A percentile compares a stretch with the other conserved stretches of the same genome.
phyloP scores from a whole-genome alignment of 208 protist genomes.

The Trypanosoma boissoni region DNA sequence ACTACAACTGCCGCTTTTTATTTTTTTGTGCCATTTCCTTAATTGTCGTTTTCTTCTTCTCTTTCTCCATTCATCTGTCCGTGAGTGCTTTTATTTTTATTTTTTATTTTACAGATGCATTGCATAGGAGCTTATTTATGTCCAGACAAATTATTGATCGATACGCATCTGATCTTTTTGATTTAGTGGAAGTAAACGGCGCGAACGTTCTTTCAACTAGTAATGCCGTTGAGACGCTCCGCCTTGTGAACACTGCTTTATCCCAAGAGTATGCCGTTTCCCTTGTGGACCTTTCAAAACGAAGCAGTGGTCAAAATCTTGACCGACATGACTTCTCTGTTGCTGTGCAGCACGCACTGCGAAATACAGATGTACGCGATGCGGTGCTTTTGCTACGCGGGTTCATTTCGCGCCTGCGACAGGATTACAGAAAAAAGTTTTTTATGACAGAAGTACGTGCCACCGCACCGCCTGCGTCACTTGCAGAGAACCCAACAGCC shows the following conservation, averaged over 20 bases:
- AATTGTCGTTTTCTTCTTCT: constrained; percentile 6
- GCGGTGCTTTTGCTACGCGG: constrained; percentile 3
- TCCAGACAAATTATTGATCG: background rate
- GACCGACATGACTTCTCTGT: constrained; percentile 2
- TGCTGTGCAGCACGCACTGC: background rate
- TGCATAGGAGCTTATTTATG: background rate
- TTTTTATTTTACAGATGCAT: background rate
- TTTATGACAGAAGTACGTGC: constrained; percentile 17
- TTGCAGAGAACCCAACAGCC: constrained; percentile 8
- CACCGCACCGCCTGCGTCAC: background rate
- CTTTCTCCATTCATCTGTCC: background rate
- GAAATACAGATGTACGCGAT: background rate
- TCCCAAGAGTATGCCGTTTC: background rate
- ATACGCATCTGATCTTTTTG: constrained; percentile 8
- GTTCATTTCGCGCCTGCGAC: constrained; percentile 7
- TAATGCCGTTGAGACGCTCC: constrained; percentile 9
- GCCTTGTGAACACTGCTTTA: constrained; percentile 9
- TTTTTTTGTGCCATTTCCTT: no score
- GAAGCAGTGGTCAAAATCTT: background rate
- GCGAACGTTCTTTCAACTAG: background rate
- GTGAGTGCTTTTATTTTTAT: constrained; percentile 3
- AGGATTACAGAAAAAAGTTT: constrained; percentile 12
- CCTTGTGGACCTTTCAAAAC: background rate
- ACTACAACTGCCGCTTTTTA: no score
- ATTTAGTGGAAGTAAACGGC: constrained; percentile 10